Evolutionary conservation across 1,139 yeast genomes (phyloP), one percentile per base, ranked within the genome.

Genomic region (Yamadazyma sp.): DNA sequence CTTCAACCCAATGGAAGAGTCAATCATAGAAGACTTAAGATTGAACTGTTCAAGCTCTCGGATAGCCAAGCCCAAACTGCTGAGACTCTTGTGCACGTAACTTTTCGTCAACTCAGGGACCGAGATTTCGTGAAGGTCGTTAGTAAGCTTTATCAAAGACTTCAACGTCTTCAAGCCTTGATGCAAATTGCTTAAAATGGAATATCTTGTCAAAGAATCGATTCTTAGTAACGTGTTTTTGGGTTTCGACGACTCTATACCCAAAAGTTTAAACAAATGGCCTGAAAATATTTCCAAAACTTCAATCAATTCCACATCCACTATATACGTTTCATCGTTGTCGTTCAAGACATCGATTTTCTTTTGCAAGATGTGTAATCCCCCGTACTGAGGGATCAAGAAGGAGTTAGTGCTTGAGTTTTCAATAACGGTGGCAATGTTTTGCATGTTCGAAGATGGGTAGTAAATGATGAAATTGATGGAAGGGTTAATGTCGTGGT

Each of bases 351-450:
- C 55, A 18, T 52, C 48, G 17, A 61, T 50, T 4, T 64, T 58
- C 31, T 73, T 66, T 52, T 82, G 79, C 41, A 76, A 60, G 17
- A 83, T 69, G 37, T 64, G 59, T 3, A 83, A 73, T 3, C 85
- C 84, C 17, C 98, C 98, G 95, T 96, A 91, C 62, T 87, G 96
- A 6, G 97, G 95, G 24, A 91, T 77, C 39, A 87, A 61, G 55
- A 86, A 91, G 32, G 92, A 80, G 53, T 84, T 79, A 39, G 87
- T 74, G 1, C 48, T 45, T 0, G 85, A 75, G 40, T 69, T 62
- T 38, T 66, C 73, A 39, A 77, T 72, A 10, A 47, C 31, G 26
- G 74, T 54, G 1, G 83, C 84, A 12, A 68, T 59, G 16, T 64
- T 64, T 14, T 68, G 62, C 27, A 63, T 55, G 28, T 77, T 69